Base-by-base conservation (phyloP, 2,329 filamentous ascomycete species). In the Phialocephala sp. region DNA sequence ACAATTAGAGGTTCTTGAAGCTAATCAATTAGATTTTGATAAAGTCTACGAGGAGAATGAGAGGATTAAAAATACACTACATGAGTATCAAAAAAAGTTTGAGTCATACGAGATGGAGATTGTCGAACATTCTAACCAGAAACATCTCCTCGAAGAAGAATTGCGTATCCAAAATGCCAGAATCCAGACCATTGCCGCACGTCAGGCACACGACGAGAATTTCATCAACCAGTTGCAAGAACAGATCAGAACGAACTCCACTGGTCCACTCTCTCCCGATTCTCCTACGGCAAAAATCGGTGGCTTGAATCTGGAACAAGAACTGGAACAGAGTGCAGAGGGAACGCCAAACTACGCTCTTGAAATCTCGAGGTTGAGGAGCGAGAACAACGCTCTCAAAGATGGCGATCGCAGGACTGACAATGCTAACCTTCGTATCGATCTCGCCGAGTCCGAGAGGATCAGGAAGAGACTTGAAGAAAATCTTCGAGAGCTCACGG, bases 361-460 rank as follows among this genome's bases (percentile, higher is more conserved):
- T 52, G 81, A 82, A n/a, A 74, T 87, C 24, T 85, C 85, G 36
- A 83, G 87, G 39, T 78, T 90, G 57, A 86, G 85, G 73, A 84
- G 87, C 6, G 88, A 90, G 75, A 89, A 88, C 70, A 82, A 84
- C 41, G 75, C 89, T 8, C 77, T 89, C 14, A 83, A 84, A 66
- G 84, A 81, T 67, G 86, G 82, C 59, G 82, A 82, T 11, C 83
- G 83, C 8, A 82, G 82, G 8, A 83, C 84, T 1, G 85, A 87
- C 69, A 84, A 83, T 63, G 82, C 83, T 52, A 78, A 81, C 52
- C 77, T 89, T 55, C 81, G 85, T 36, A 79, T 80, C 61, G 85
- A 89, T 67, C 78, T 88, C 36, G 86, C 89, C 57, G 81, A 85
- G 64, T 77, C 83, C 63, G 83, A 81, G 62, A 79, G 81, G 60